phyloP scores from a whole-genome alignment of 192 early-diverging fungal species.

The Umbelopsis vinacea region DNA sequence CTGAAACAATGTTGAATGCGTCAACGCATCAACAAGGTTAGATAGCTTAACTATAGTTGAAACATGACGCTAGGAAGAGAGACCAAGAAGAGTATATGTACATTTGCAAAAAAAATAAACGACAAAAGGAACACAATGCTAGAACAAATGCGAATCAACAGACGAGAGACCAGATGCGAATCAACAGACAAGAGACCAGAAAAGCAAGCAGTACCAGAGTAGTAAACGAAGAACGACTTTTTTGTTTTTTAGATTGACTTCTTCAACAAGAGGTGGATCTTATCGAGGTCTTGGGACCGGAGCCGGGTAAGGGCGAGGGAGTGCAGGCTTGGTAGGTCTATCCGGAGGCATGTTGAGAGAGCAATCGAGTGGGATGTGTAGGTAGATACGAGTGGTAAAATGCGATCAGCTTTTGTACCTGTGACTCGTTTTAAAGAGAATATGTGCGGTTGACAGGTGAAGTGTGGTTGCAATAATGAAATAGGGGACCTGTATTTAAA shows the following conservation, averaged over 20 bases:
- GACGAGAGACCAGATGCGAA: neutral
- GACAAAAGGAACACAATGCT: neutral
- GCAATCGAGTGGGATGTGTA: neutral
- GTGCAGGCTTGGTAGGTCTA: constrained; percentile 33
- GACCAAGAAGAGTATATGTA: neutral
- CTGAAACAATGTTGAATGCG: neutral
- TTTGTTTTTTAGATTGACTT: no score
- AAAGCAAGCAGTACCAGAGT: no score
- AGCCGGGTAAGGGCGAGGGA: constrained; percentile 35
- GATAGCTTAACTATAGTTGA: no score
- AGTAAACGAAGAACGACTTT: no score
- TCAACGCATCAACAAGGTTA: neutral
- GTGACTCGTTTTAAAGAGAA: neutral
- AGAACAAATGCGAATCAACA: neutral
- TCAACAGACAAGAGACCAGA: neutral
- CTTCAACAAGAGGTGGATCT: neutral
- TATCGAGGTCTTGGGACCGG: constrained; percentile 24
- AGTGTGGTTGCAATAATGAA: neutral
- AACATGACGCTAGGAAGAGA: no score
- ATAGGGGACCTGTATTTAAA: constrained; percentile 1
- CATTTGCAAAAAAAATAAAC: neutral
- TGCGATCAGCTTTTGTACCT: neutral
- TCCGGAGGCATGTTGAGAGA: constrained; percentile 36
- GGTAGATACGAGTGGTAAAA: neutral
- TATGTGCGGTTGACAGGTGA: constrained; percentile 11